Base-by-base conservation (phyloP, 768 basidiomycete genomes). In the Clitopilus hobsonii region DNA sequence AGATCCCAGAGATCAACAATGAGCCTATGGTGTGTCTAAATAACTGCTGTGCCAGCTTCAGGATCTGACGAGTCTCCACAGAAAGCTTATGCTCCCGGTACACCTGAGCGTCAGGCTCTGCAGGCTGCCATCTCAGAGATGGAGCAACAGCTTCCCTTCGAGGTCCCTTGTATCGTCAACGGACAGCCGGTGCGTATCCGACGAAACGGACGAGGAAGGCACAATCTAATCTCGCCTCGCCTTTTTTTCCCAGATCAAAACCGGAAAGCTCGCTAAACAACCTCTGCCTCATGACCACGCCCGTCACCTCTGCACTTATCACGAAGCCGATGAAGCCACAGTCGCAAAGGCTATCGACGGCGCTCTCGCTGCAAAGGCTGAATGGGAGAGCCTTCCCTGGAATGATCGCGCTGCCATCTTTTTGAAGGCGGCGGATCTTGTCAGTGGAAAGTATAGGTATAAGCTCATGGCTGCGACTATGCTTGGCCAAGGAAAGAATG, bases 401-500 rank as follows among this genome's bases (percentile, higher is more conserved):
- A 88, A 82, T 66, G 97, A 99, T 69, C 85, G 95, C 29, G 97
- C 97, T 1, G 93, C 97, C 32, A 96, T 99, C 71, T 99, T 98
- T 77, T 79, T 99, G 60, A 97, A 96, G 71, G 97, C 97, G 4
- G 97, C 97, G 22, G 97, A 99, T 69, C 84, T 99, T 51, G 83
- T 94, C 55, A 87, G 91, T 65, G 92, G 91, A 53, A 99, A 98
- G 79, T 97, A 98, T 69, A 80, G 97, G 60, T 96, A 95, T 76
- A 88, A 88, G 73, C 77, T 99, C 48, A 79, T 98, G 74, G 97
- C 97, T 38, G 94, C 96, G 36, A 98, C 96, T 41, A 97, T 99
- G 73, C 79, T 99, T 48, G 97, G 97, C 14, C 97, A 99, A 74
- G 97, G 97, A 38, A 99, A 99, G 84, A 99, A 98, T 68, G 88